Evolutionary conservation across 495 filamentous ascomycete species (phyloP).

Genomic region (Entonaema liquescens): DNA sequence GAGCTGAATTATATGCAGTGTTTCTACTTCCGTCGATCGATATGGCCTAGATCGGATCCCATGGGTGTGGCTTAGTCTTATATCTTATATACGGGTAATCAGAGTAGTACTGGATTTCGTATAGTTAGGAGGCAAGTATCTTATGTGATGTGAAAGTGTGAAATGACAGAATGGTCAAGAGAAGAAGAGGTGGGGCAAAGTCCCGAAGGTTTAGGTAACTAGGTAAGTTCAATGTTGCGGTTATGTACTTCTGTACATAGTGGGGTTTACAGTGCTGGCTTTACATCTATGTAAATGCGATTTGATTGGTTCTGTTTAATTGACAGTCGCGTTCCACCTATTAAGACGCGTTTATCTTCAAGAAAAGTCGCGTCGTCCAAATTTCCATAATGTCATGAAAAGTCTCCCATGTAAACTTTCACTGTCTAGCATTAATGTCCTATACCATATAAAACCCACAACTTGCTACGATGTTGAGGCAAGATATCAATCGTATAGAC

Average conservation of each 20-base stretch:
- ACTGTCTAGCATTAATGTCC: neutral
- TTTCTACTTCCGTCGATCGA: too few relatives aligned
- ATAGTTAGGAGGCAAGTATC: too few relatives aligned
- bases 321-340: slow-evolving; percentile 31
- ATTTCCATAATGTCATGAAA: slow-evolving; percentile 9
- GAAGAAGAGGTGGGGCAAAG: neutral
- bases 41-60: neutral
- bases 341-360: slow-evolving; percentile 28
- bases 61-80: neutral
- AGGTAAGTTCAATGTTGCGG: too few relatives aligned
- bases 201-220: neutral
- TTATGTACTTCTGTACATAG: neutral
- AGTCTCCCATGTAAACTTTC: slow-evolving; percentile 11
- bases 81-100: neutral
- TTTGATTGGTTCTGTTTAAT: slow-evolving; percentile 34
- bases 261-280: neutral
- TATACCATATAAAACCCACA: neutral
- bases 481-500: slow-evolving; percentile 78
- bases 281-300: neutral
- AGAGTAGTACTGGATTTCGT: neutral
- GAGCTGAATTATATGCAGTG: too few relatives aligned
- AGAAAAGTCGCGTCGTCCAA: slow-evolving; percentile 29
- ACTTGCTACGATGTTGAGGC: slow-evolving; percentile 70
- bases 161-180: neutral
- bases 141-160: neutral